Base-by-base conservation (phyloP, 768 basidiomycete species). In the Coprinellus micaceus region DNA sequence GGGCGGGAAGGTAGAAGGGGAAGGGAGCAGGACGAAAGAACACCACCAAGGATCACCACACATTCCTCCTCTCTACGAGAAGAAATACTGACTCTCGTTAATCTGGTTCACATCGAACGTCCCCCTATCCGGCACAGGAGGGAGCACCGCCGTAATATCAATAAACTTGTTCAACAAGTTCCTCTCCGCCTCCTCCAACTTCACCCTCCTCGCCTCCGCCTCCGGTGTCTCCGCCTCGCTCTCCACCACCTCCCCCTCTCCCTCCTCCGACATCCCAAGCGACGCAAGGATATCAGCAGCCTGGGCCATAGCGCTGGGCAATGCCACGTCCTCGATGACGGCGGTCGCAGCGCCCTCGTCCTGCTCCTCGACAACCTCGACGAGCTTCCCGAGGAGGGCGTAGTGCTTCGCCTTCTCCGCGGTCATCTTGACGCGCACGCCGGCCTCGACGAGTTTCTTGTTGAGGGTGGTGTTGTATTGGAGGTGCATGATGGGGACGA, bases 41-140 rank as follows among this genome's bases (percentile, higher is more conserved):
- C 25, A 48, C 25, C 33, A 26, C 19, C 15, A 41, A 15, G 12
- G 33, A 55, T 17, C 15, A 26, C 12, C 21, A 33, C 43, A n/a
- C 17, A 53, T 22, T 22, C 13, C 2, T 12, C 22, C 17, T 36
- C 6, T 61, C 72, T 82, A 97, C 41, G 94, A 95, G 80, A 98
- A 98, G 82, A 98, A 98, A 72, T 98, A 98, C 36, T 79, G 77
- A 41, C 89, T 91, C 56, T 83, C 71, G 68, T 88, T 88, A 72
- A 98, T 94, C 58, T 77, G 77, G 63, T 82, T 77, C 59, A 98
- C 92, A 61, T 91, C 82, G 68, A 98, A 97, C 55, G 77, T 75
- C 53, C 96, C 96, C 74, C 91, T 92, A 70, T 82, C 67, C 0
- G 96, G 96, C 21, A 94, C 69, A 0, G 85, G 87, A 0, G 94